A percentile compares a stretch with the other conserved stretches of the same genome.
These are phyloP conservation scores for Larix sibirica DNA, from an alignment of 83 land plant species.

Conservation along the genomic window DNA sequence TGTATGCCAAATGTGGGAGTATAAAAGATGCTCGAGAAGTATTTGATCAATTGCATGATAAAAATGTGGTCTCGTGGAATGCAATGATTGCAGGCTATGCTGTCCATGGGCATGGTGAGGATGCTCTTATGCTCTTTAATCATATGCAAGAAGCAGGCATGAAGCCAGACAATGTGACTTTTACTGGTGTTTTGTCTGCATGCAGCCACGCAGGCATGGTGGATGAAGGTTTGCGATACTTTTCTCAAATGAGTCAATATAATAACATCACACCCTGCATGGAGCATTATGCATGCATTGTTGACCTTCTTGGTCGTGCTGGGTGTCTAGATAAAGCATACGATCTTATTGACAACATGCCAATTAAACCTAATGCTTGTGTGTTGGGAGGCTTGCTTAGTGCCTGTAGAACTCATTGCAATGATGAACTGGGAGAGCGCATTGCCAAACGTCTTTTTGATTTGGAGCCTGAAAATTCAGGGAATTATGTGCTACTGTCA, in stretches of 20 bases:
- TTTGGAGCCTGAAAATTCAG: slow-evolving; percentile 28
- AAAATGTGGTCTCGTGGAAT: slow-evolving; percentile 49
- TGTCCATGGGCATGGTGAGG: slow-evolving; percentile 42
- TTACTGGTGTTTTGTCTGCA: slow-evolving; percentile 39
- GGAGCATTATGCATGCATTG: slow-evolving; percentile 62
- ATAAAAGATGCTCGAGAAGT: slow-evolving; percentile 32
- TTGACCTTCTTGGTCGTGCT: slow-evolving; percentile 63
- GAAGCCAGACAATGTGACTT: slow-evolving; percentile 51
- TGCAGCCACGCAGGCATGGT: slow-evolving; percentile 45
- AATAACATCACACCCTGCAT: slow-evolving; percentile 39
- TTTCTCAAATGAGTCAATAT: slow-evolving; percentile 43
- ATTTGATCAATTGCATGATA: slow-evolving; percentile 30
- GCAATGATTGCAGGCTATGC: slow-evolving; percentile 56
- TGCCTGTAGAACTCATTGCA: slow-evolving; percentile 42
- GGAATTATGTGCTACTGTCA: slow-evolving; percentile 3
- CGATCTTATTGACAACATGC: slow-evolving; percentile 51
- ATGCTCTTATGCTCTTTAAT: slow-evolving; percentile 38
- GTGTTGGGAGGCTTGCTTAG: slow-evolving; percentile 52
- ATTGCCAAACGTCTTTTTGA: slow-evolving; percentile 22
- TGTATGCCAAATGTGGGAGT: slow-evolving; percentile 55
- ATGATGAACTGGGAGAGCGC: slow-evolving; percentile 9
- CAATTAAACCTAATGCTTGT: slow-evolving; percentile 47
- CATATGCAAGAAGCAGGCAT: slow-evolving; percentile 24
- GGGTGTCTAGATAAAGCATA: slow-evolving; percentile 57
- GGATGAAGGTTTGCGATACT: slow-evolving; percentile 41